A percentile compares a stretch with the other conserved stretches of the same genome.
These are phyloP conservation scores for Colletotrichum euphorbiae DNA, from an alignment of 2,329 filamentous ascomycete genomes.

Conservation along the genomic window DNA sequence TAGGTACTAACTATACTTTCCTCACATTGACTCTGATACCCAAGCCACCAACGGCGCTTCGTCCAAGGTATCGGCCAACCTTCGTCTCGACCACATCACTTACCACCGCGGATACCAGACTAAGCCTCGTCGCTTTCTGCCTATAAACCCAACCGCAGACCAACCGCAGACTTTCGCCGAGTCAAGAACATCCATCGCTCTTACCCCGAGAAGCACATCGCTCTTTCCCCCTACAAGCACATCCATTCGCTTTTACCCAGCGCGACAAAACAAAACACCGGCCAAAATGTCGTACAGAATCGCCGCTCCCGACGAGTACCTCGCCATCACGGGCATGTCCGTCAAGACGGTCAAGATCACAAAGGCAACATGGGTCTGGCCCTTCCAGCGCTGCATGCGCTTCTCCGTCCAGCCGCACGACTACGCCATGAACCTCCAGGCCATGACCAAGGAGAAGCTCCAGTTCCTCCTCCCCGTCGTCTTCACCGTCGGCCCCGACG, in stretches of 20 bases:
- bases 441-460: constrained; percentile 91
- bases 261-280: constrained; percentile 41
- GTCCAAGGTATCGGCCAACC: neutral
- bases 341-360: constrained; percentile 80
- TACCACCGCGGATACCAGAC: neutral
- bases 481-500: constrained; percentile 86
- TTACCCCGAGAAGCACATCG: neutral
- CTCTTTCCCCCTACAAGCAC: too few species aligned
- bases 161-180: neutral
- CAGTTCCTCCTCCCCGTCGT: constrained; percentile 86
- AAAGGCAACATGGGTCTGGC: constrained; percentile 80
- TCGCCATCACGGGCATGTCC: constrained; percentile 85
- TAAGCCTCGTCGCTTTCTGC: neutral
- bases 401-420: constrained; percentile 80
- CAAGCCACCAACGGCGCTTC: neutral
- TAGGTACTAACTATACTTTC: neutral
- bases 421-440: constrained; percentile 84
- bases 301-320: constrained; percentile 83
- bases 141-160: neutral
- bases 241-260: too few species aligned
- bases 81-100: neutral
- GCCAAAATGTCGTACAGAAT: constrained; percentile 72
- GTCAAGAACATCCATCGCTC: too few species aligned
- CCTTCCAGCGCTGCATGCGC: constrained; percentile 74
- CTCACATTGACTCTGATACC: neutral